A percentile compares a stretch with the other conserved stretches of the same genome.
phyloP scores from a whole-genome alignment of 345 rosid species.

The Eucalyptus camaldulensis region DNA sequence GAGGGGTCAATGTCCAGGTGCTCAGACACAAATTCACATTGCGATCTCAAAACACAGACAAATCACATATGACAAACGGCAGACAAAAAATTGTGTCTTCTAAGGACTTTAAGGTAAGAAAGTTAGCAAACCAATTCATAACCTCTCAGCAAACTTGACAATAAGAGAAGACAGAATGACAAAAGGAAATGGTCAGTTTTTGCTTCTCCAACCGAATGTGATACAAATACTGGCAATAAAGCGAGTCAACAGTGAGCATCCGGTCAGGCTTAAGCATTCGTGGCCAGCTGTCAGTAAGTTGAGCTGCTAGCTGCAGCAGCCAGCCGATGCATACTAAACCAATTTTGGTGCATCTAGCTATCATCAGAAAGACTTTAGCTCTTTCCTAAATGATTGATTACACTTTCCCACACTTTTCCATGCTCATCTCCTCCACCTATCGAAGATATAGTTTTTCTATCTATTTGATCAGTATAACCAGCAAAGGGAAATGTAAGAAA shows the following conservation, averaged over 20 bases:
- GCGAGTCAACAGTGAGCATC: not conserved
- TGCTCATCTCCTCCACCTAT: not conserved
- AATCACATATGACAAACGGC: not conserved
- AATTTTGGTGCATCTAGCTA: not conserved
- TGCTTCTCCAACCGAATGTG: not conserved
- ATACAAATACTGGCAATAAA: not conserved
- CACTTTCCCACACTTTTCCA: not conserved
- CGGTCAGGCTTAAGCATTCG: not conserved
- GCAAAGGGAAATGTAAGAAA: not conserved
- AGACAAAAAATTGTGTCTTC: not conserved
- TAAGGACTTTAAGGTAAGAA: not conserved
- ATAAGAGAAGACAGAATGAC: not conserved
- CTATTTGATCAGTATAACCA: not conserved
- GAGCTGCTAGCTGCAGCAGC: not conserved
- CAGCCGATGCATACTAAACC: not conserved
- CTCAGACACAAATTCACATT: not conserved
- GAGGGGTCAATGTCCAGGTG: not conserved
- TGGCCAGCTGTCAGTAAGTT: not conserved
- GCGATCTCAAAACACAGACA: not conserved
- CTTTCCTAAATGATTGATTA: not conserved
- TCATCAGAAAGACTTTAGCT: not conserved
- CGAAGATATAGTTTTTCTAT: not conserved
- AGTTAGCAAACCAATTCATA: not conserved
- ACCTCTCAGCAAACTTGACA: not conserved
- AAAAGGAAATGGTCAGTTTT: not conserved